Base-by-base conservation (phyloP, 441 rosid species). In the Gossypium lobatum region DNA sequence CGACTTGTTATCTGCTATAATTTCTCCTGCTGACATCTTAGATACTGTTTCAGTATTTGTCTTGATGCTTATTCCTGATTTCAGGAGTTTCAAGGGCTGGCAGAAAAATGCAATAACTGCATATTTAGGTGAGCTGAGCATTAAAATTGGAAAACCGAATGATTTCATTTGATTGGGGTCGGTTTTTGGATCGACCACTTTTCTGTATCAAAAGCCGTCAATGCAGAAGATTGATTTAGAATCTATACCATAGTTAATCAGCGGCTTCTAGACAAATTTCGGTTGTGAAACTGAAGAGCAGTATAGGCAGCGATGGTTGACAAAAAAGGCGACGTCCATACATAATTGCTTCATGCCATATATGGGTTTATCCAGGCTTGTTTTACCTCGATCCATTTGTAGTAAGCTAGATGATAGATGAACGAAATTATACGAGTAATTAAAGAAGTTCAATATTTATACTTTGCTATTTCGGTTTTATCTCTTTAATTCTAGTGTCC, bases 11-110 rank as follows among this genome's bases (percentile, higher is more conserved):
- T 48, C 57, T 25, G 58, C 42, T 25, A n/a, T 25, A n/a, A 25
- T 10, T 50, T 48, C 23, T 26, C 45, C 72, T 26, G 59, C 45
- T 48, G n/a, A 25, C 58, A 48, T 67, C 57, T 66, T 66, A 23
- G 39, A 48, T 25, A 50, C 25, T 8, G 8, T 67, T 48, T 34
- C 25, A n/a, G 45, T 2, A 54, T 3, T 11, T 8, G 14, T 18
- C 14, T 18, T 73, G 21, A 71, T 42, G 45, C 59, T 45, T 75
- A 73, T 75, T 57, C 31, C 9, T 66, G 65, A n/a, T 77, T 77
- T 73, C 85, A 94, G 97, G 92, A 94, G 98, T 79, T 94, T 91
- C 79, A 92, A 92, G 80, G 68, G 97, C 69, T 87, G 98, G 98
- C 97, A 92, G 87, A 94, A 80, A 81, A 87, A 80, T 78, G 94